Percentiles rank a stretch among this genome's conserved stretches.
Conservation (phyloP, 345 rosid species). For the Ailanthus altissimus region DNA sequence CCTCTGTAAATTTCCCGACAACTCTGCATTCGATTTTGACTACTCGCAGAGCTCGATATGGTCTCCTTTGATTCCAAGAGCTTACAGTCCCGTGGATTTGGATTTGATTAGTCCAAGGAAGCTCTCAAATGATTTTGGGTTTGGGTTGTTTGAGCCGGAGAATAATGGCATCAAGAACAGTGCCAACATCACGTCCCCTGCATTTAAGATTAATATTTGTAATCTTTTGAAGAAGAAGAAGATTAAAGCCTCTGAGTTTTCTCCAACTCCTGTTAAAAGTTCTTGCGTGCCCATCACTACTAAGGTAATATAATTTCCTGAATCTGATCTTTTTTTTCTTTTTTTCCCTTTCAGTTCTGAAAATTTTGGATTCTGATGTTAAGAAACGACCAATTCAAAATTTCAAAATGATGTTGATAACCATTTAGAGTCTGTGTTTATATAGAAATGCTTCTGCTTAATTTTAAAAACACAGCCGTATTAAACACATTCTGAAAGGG, state of each 20-base stretch:
- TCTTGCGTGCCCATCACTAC: constrained; percentile 49
- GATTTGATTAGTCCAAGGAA: constrained; percentile 36
- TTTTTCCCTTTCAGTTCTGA: neutral
- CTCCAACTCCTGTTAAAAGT: constrained; percentile 41
- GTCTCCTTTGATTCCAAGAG: constrained; percentile 80
- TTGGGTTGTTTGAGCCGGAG: constrained; percentile 29
- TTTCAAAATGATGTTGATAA: too few relatives aligned
- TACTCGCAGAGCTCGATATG: constrained; percentile 85
- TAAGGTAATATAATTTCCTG: too few relatives aligned
- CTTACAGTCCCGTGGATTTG: constrained; percentile 45
- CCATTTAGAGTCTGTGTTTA: too few relatives aligned
- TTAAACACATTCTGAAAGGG: too few relatives aligned
- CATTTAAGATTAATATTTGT: constrained; percentile 18
- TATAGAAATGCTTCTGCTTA: too few relatives aligned
- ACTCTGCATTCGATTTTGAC: constrained; percentile 69
- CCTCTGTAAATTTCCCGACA: constrained; percentile 81
- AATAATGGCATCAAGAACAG: constrained; percentile 14
- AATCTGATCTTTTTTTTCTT: too few relatives aligned
- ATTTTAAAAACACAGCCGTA: too few relatives aligned
- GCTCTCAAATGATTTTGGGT: constrained; percentile 35
- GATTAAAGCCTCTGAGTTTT: constrained; percentile 28
- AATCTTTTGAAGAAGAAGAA: constrained; percentile 24
- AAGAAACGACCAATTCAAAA: too few relatives aligned
- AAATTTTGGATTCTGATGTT: too few relatives aligned
- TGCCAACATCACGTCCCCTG: neutral